Base-by-base conservation (phyloP, 179 eudicot genomes). In the Beta lomatogona region DNA sequence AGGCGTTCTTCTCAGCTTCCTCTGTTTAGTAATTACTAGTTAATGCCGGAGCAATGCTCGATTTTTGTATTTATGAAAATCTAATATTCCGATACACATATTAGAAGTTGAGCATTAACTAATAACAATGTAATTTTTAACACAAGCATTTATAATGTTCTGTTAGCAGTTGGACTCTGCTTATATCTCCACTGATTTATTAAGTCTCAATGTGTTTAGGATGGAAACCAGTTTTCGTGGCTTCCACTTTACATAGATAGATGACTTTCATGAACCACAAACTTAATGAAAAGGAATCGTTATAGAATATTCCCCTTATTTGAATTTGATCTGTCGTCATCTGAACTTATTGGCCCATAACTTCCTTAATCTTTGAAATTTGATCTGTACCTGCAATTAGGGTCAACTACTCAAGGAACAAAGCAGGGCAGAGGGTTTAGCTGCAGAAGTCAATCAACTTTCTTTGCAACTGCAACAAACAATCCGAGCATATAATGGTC, bases 381-480 rank as follows among this genome's bases (percentile, higher is more conserved):
- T 41, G 50, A 28, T 64, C 68, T 46, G 70, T 22, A 41, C 18
- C 21, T 57, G 65, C 48, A 36, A 57, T 55, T 80, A 82, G 99
- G 92, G 86, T 61, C 89, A 90, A 79, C 87, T 92, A 59, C 92
- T 91, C 59, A 91, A 83, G 88, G 98, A 95, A 78, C 97, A 95
- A 85, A 92, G 93, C 89, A 89, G 88, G 86, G 97, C 96, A 19
- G 99, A 96, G 81, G 87, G 89, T 66, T 83, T 94, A 71, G 88
- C 97, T 58, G 96, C 93, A 14, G 98, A 96, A 86, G 93, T 96
- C 77, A 82, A 93, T 92, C 96, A 90, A 85, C 93, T 94, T 80
- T 94, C 98, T n/a, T 86, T 87, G 76, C 94, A 85, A 74, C 97
- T 92, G 82, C 94, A 94, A 86, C 99, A 92, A 80, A 90, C 97